Evolutionary conservation across 83 land plant species (phyloP).

Genomic region (Thuja plicata): DNA sequence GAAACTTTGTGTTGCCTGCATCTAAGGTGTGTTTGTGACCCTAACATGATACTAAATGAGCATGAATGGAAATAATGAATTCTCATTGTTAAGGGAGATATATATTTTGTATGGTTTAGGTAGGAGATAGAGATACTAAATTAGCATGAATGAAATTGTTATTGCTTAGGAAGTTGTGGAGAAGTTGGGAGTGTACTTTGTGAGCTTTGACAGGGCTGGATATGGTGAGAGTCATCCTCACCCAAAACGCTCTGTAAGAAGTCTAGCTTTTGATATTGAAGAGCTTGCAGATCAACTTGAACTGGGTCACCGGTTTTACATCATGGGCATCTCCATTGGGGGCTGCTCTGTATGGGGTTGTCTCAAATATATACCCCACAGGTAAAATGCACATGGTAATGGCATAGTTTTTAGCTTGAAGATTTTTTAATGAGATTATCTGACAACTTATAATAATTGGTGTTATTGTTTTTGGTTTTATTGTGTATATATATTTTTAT

Average conservation of each 20-base stretch:
- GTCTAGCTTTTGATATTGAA: constrained; percentile 56
- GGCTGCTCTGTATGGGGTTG: constrained; percentile 46
- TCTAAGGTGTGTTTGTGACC: constrained; percentile 35
- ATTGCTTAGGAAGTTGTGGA: constrained; percentile 32
- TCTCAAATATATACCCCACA: constrained; percentile 75
- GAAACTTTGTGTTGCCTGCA: constrained; percentile 34
- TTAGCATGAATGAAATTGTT: not conserved
- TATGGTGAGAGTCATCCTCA: constrained; percentile 85
- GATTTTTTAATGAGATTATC: no score
- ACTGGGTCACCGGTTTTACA: constrained; percentile 54
- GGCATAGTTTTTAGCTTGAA: no score
- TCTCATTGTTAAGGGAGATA: no score
- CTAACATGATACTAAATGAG: not conserved
- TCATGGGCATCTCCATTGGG: constrained; percentile 68
- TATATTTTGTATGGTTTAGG: not conserved
- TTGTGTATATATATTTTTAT: no score
- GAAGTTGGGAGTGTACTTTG: constrained; percentile 39
- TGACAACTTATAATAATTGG: no score
- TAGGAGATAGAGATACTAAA: not conserved
- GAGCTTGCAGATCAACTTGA: constrained; percentile 67
- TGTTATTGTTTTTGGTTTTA: no score
- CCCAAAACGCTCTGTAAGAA: constrained; percentile 54
- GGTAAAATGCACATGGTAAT: constrained; percentile 5
- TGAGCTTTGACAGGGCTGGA: constrained; percentile 68
- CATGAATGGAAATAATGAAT: no score